Evolutionary conservation across 1,139 yeast species (phyloP), one percentile per base, ranked within the genome.

Genomic region (Diutina sp.): DNA sequence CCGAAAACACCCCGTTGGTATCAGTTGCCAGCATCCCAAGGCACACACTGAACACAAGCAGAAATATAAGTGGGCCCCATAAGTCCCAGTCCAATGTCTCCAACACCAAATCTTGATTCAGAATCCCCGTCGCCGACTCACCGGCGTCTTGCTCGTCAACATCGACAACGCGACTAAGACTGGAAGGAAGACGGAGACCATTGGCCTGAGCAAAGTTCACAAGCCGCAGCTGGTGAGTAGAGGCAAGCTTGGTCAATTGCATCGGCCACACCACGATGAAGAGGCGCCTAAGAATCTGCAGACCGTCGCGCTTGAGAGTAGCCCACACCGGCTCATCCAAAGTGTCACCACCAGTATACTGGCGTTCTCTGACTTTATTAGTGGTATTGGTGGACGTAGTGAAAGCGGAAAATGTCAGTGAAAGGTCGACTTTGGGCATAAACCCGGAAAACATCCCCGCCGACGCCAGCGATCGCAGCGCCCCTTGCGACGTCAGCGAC

Each of bases 1-100:
- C 79, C 0, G 79, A 73, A 81, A 84, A 72, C 72, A 89, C 69
- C 55, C 66, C 67, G 60, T 74, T 75, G 32, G 74, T 69, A 59
- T 74, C 77, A 29, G 62, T 58, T 63, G 80, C 73, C 4, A 77
- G 65, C 51, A 74, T 63, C 1, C 84, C 82, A 57, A 80, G 69
- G 5, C 78, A 72, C 53, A 88, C 80, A 6, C 90, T 74, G 60
- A 85, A 84, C 18, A 76, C 68, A 55, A 89, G 72, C 18, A 89
- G 83, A 64, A 89, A 87, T 35, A 88, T 78, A 59, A 89, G 72
- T 2, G 96, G 96, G 0, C 96, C 96, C 96, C 96, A 89, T 56
- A 88, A 71, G 68, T 88, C 96, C 96, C 95, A 88, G 57, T 87
- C 93, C 56, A 80, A 71, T 60, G 71, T 76, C 59, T 72, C 72